Base-by-base conservation (phyloP, 768 basidiomycete species). In the Amanita subjunquillea region DNA sequence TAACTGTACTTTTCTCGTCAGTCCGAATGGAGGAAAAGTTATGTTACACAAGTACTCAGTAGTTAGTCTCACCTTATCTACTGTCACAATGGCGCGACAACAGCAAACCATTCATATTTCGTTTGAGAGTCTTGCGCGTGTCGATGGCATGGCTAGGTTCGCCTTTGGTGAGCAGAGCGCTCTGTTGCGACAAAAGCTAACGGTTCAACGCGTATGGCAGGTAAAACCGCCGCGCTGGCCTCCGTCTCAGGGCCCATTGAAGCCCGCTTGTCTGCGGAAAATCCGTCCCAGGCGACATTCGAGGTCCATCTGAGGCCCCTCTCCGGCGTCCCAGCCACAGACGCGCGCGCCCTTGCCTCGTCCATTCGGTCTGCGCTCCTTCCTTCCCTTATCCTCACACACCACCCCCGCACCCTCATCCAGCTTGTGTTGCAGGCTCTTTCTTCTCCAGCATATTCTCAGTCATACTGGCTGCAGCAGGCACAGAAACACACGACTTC, bases 161-260 rank as follows among this genome's bases (percentile, higher is more conserved):
- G 72, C 69, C 22, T 83, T 84, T 54, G 82, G 82, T 78, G 57
- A 30, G 39, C 39, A 45, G 36, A 8, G 46, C 17, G 54, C 51
- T 41, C 54, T 43, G 15, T 20, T 17, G 20, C 27, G 8, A 23
- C 13, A 25, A 10, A 23, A 7, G 15, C 43, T 53, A 50, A 51
- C 12, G 30, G 2, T 30, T 30, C 43, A 32, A 46, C 37, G 25
- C n/a, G 8, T 38, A 45, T 29, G 30, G 40, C 56, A 73, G 69
- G 70, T 37, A 61, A 64, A 36, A 67, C 67, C 20, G 56, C 59
- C 64, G 85, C 81, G 3, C 64, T 90, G 17, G 80, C 84, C 6
- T 89, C 89, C 4, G 64, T 90, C 34, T 87, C 87, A 12, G 90
- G 91, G 0, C 91, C 91, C 17, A 83, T 91, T 42, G 82, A 91